These are phyloP conservation scores for Paxillus ammoniavirescens DNA, from an alignment of 768 basidiomycete species.

Conservation along the genomic window DNA sequence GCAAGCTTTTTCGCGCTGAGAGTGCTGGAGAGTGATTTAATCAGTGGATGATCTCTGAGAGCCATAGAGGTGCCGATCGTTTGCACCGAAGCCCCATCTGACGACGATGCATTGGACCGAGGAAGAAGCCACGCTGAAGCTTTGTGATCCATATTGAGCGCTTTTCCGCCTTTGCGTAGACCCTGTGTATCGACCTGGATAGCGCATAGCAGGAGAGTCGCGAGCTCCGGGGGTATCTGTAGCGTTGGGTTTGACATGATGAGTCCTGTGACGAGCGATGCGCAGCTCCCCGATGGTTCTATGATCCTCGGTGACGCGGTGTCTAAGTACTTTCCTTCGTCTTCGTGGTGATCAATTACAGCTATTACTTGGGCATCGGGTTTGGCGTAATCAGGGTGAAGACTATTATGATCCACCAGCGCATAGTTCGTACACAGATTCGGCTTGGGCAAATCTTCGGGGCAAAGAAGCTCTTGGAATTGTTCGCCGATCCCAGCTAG, in stretches of 20 bases:
- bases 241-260: slow-evolving; percentile 23
- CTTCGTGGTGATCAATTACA: slow-evolving; percentile 89
- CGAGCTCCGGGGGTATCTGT: slow-evolving; percentile 55
- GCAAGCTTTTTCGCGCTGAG: slow-evolving; percentile 55
- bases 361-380: slow-evolving; percentile 58
- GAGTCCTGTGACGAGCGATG: slow-evolving; percentile 56
- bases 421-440: slow-evolving; percentile 54
- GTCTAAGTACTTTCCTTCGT: slow-evolving; percentile 67
- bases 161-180: slow-evolving; percentile 77
- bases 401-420: slow-evolving; percentile 89
- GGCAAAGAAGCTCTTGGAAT: slow-evolving; percentile 57
- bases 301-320: slow-evolving; percentile 69
- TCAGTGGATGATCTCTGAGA: slow-evolving; percentile 38
- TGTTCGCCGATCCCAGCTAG: slow-evolving; percentile 53
- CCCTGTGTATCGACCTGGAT: slow-evolving; percentile 88
- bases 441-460: slow-evolving; percentile 60
- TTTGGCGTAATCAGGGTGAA: slow-evolving; percentile 44
- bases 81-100: not conserved
- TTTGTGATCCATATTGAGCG: slow-evolving; percentile 56
- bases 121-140: slow-evolving; percentile 67
- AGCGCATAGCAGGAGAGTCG: slow-evolving; percentile 74
- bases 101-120: slow-evolving; percentile 43
- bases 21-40: slow-evolving; percentile 52
- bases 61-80: slow-evolving; percentile 14
- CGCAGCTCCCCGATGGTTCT: slow-evolving; percentile 71